These are phyloP conservation scores for Pleurotus eryngii DNA, from an alignment of 768 basidiomycete species.

Conservation along the genomic window DNA sequence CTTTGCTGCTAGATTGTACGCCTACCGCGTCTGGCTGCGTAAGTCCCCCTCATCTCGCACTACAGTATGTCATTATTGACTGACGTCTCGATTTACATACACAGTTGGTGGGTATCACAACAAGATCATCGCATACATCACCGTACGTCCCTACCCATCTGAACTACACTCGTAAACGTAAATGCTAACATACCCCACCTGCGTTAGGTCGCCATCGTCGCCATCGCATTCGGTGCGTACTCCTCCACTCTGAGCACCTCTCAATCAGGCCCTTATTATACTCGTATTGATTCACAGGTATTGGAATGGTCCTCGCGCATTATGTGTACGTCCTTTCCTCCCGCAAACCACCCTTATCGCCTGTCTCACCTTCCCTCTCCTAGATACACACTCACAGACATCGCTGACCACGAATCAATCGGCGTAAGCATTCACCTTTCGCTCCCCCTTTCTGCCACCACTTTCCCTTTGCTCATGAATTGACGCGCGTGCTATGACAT, in stretches of 20 bases:
- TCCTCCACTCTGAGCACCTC: no score
- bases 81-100: no score
- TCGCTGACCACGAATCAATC: not conserved
- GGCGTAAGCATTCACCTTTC: not conserved
- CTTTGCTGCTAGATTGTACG: not conserved
- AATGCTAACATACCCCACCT: not conserved
- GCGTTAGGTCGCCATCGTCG: not conserved
- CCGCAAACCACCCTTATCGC: no score
- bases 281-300: no score
- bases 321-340: not conserved
- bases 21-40: constrained; percentile 1
- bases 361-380: no score
- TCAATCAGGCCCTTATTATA: no score
- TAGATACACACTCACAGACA: not conserved
- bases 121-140: not conserved
- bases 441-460: no score
- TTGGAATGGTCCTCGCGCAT: constrained; percentile 3
- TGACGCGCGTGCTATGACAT: no score
- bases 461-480: no score
- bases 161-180: no score
- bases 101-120: not conserved
- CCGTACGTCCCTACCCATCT: no score
- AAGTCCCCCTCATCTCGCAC: not conserved
- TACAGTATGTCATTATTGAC: not conserved
- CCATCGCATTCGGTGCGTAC: not conserved